Conservation (phyloP, 176 grass and related monocot species). For the Aechmea fasciata region DNA sequence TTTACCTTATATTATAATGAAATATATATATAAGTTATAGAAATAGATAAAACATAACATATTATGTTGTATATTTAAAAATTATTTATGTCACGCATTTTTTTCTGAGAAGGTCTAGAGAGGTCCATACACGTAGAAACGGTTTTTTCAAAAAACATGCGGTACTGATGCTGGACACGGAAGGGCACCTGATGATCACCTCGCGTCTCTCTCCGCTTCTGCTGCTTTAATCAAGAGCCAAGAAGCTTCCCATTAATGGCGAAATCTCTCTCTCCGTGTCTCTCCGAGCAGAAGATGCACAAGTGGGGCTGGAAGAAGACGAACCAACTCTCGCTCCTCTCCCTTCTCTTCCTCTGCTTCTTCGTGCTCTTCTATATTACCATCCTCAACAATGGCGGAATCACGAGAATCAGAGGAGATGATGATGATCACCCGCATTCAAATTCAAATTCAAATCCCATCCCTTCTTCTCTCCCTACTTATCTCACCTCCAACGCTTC, state of each 20-base stretch:
- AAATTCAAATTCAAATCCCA: not conserved
- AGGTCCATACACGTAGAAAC: too few relatives aligned
- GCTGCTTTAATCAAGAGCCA: not conserved
- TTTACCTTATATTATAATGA: too few relatives aligned
- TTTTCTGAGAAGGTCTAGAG: too few relatives aligned
- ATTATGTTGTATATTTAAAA: too few relatives aligned
- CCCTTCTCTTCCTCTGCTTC: not conserved
- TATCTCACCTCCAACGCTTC: not conserved
- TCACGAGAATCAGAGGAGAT: not conserved
- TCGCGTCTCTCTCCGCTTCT: not conserved
- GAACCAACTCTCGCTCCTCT: not conserved
- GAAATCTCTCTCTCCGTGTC: not conserved
- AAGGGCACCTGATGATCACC: too few relatives aligned
- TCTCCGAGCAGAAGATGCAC: not conserved
- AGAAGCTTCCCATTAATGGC: not conserved
- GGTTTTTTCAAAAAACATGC: too few relatives aligned
- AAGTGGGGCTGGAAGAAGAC: conserved; percentile 3
- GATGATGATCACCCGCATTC: not conserved
- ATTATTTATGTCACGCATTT: too few relatives aligned
- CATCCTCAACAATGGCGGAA: not conserved
- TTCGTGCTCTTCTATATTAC: not conserved
- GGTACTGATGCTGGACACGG: too few relatives aligned
- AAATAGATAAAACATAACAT: too few relatives aligned
- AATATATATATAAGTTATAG: too few relatives aligned
- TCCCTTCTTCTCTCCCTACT: not conserved